phyloP scores from a whole-genome alignment of 2,329 filamentous ascomycete species.

The Diaporthe eres region DNA sequence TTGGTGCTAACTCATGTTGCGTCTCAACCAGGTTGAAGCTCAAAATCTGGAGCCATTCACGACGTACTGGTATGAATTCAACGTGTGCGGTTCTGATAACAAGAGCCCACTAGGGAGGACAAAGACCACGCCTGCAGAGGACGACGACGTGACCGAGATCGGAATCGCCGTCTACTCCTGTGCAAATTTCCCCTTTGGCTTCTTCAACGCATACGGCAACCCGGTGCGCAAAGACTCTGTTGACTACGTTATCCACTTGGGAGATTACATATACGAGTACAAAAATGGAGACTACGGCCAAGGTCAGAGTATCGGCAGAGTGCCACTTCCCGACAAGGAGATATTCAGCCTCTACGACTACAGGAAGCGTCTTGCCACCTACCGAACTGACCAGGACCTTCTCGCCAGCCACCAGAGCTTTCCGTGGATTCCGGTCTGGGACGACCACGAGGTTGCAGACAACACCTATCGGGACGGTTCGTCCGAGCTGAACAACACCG shows the following conservation, averaged over 20 bases:
- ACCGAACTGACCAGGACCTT: slow-evolving; percentile 74
- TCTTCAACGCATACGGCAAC: slow-evolving; percentile 74
- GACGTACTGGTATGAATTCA: slow-evolving; percentile 79
- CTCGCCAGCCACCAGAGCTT: slow-evolving; percentile 67
- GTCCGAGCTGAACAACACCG: slow-evolving; percentile 74
- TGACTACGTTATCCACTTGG: slow-evolving; percentile 72
- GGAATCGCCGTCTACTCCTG: slow-evolving; percentile 80
- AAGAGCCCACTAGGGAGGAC: slow-evolving; percentile 76
- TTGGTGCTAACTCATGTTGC: neutral
- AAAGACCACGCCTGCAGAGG: slow-evolving; percentile 74
- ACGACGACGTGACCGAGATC: slow-evolving; percentile 70
- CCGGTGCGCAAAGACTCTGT: slow-evolving; percentile 70
- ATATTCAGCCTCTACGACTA: slow-evolving; percentile 71
- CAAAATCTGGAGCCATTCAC: slow-evolving; percentile 73
- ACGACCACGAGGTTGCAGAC: slow-evolving; percentile 74
- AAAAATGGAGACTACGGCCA: slow-evolving; percentile 63
- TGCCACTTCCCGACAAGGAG: slow-evolving; percentile 65
- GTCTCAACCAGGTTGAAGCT: slow-evolving; percentile 70
- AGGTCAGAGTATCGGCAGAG: slow-evolving; percentile 64
- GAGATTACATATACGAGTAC: slow-evolving; percentile 77
- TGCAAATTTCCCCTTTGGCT: slow-evolving; percentile 74
- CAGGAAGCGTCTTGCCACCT: slow-evolving; percentile 69
- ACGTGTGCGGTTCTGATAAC: slow-evolving; percentile 73
- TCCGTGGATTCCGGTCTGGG: slow-evolving; percentile 76
- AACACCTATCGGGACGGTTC: slow-evolving; percentile 76